Base-by-base conservation (phyloP, 106 monocot species). In the Narthecium ossifragum region DNA sequence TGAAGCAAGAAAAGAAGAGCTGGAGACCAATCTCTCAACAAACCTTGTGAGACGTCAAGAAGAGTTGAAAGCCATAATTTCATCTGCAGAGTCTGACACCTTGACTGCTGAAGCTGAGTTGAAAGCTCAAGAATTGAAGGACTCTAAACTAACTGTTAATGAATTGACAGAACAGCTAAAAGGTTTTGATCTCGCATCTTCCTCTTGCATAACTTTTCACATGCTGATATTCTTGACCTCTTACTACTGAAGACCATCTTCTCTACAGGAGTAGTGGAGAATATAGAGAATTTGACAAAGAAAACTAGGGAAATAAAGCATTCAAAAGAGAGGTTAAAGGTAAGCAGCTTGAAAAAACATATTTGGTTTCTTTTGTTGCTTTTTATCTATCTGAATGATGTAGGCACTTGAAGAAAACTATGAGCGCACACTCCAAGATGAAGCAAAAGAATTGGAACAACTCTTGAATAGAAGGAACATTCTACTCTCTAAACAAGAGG, bases 1-100 rank as follows among this genome's bases (percentile, higher is more conserved):
- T 71, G 96, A 98, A 73, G 84, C 90, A n/a, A 84, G 96, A 62
- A 98, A 90, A 70, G 96, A 98, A 55, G 96, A 98, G 58, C 63
- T 98, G 59, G 96, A 98, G 66, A 81, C 90, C 26, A 90, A 98
- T 78, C 56, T 98, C 14, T 86, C 96, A 26, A 79, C 86, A 56
- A 98, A 98, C 37, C 96, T 98, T 72, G 87, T 87, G 41, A 80
- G 84, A 55, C 79, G 86, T 37, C 77, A 98, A 45, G 72, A 87
- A 51, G 96, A 98, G 66, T 68, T 98, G 52, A 81, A 90, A 64
- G 73, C 75, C 9, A 64, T 91, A 59, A 98, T 84, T 50, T 60
- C 61, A 34, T 78, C 83, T 63, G 84, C 83, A 29, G 86, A 91
- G 50, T 81, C 78, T 61, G 76, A 76, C 47, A 52, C 64, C 22